Evolutionary conservation across 495 filamentous ascomycete species (phyloP).

Genomic region (Alectoria sarmentosa): DNA sequence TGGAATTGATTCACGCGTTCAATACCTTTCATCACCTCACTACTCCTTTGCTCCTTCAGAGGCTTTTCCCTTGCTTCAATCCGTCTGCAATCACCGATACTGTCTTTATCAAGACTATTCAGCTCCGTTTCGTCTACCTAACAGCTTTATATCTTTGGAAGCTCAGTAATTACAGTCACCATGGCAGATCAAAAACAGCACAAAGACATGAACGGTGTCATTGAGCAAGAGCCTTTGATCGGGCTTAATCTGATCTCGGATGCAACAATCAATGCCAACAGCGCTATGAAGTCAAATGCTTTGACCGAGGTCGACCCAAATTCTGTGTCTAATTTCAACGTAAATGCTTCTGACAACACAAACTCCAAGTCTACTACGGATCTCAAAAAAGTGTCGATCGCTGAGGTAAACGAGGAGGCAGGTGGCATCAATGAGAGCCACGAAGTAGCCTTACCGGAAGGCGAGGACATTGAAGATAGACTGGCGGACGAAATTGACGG

Average conservation of each 20-base stretch:
- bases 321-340: not conserved
- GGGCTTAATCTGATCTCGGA: not conserved
- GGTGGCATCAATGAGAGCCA: not conserved
- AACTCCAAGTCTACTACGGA: not conserved
- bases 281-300: not conserved
- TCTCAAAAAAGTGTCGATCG: not conserved
- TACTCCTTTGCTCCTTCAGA: not conserved
- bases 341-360: not conserved
- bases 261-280: not conserved
- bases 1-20: not conserved
- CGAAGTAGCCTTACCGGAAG: constrained; percentile 6
- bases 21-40: not conserved
- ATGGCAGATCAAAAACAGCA: not conserved
- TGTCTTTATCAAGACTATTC: not conserved
- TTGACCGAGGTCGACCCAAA: constrained; percentile 12
- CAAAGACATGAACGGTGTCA: not conserved
- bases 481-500: not conserved
- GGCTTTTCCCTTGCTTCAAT: not conserved
- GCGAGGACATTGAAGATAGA: constrained; percentile 10
- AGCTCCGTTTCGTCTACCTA: not conserved
- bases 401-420: not conserved
- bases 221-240: constrained; percentile 1
- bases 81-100: not conserved
- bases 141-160: not conserved
- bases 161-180: not conserved